phyloP scores from a whole-genome alignment of 1,139 yeast species.

The Yamadazyma membranifaciens region DNA sequence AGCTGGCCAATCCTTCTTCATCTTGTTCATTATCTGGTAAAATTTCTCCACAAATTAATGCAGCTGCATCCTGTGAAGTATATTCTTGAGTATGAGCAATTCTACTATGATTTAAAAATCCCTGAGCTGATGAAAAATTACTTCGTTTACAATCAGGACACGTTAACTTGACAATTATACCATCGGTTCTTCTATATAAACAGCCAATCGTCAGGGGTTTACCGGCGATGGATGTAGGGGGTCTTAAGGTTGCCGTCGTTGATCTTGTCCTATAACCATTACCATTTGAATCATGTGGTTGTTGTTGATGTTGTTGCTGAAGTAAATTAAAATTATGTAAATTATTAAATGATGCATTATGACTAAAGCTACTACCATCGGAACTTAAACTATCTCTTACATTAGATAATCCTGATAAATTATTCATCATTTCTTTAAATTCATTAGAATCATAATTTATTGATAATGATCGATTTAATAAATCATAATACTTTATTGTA shows the following conservation, averaged over 20 bases:
- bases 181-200: constrained; percentile 69
- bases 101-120: constrained; percentile 73
- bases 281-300: not conserved
- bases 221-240: constrained; percentile 16
- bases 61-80: constrained; percentile 74
- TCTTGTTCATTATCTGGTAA: constrained; percentile 61
- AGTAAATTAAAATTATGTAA: not conserved
- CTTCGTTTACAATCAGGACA: constrained; percentile 69
- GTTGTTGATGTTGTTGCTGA: not conserved
- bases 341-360: not conserved
- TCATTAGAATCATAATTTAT: constrained; percentile 28
- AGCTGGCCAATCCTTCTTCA: constrained; percentile 48
- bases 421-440: constrained; percentile 6
- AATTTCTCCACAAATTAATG: constrained; percentile 64
- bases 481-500: constrained; percentile 45
- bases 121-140: constrained; percentile 77
- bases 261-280: constrained; percentile 48
- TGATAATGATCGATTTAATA: constrained; percentile 35
- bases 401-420: constrained; percentile 1
- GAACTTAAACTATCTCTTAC: constrained; percentile 5
- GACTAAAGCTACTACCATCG: constrained; percentile 1
- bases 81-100: constrained; percentile 73
- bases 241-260: constrained; percentile 50
- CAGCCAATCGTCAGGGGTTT: constrained; percentile 46
- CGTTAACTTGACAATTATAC: constrained; percentile 62